These are phyloP conservation scores for Naganishia onofrii DNA, from an alignment of 768 basidiomycete genomes.

Conservation along the genomic window DNA sequence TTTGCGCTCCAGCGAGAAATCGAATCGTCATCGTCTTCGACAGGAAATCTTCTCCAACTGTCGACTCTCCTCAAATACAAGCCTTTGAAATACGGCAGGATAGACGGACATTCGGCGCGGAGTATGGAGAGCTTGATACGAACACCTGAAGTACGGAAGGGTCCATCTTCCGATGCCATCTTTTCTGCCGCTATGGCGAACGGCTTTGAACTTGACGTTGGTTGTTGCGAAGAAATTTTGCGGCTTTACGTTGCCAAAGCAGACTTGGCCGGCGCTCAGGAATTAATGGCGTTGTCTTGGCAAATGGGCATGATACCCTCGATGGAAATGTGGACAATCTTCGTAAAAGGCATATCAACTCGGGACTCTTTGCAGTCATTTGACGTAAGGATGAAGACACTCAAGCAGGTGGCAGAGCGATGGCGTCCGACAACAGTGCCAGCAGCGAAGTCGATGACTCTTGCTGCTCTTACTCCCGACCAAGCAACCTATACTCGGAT, in stretches of 20 bases:
- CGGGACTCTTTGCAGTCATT: conserved; percentile 1
- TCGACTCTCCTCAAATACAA: conserved; percentile 4
- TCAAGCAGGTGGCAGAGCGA: neutral
- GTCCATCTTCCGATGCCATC: neutral
- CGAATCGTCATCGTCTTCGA: neutral
- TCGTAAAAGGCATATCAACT: conserved; percentile 1
- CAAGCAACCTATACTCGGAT: conserved; percentile 17
- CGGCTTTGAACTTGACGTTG: conserved; percentile 1
- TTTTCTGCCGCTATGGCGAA: conserved; percentile 12
- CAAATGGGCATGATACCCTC: conserved; percentile 20
- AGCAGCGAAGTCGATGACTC: conserved; percentile 14
- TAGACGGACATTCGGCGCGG: neutral
- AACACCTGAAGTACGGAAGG: neutral
- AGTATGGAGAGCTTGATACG: neutral
- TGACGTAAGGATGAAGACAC: neutral
- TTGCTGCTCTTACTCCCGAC: conserved; percentile 10
- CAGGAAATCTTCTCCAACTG: neutral
- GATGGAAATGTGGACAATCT: conserved; percentile 21
- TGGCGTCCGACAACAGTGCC: neutral
- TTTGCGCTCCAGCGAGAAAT: conserved; percentile 6
- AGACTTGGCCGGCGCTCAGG: conserved; percentile 8
- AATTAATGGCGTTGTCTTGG: conserved; percentile 8
- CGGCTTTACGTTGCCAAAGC: conserved; percentile 7
- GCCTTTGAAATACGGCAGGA: neutral
- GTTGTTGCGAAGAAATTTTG: neutral